Evolutionary conservation across 1,284 basidiomycete genomes (phyloP), one percentile per base, ranked within the genome.

Genomic region (Tilletiopsis washingtonensis): DNA sequence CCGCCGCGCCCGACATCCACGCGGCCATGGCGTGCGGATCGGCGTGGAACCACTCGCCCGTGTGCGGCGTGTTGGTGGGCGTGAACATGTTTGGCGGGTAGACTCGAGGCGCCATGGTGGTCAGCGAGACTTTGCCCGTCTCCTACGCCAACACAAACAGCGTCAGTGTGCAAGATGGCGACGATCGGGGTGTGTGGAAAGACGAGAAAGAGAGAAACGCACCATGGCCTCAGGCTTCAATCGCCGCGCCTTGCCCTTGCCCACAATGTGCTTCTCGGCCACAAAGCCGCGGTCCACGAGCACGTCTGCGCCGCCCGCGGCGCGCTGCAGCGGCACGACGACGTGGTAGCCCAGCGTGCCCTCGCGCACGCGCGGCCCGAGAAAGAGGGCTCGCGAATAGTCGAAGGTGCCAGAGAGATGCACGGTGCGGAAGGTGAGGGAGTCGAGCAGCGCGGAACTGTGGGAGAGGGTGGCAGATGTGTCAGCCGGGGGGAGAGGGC

Each of bases 11-110:
- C 14, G 51, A 51, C 24, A 69, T 82, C 67, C 81, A 81, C 47
- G 84, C 78, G 1, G 86, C 83, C 82, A 99, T 91, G 26, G 82
- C 80, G 15, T 81, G 77, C 2, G 91, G 79, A 24, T 83, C 82
- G 84, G 91, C 96, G 67, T 88, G 64, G 62, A 63, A 91, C 91
- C 93, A 99, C 68, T 83, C 79, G 19, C 85, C 84, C 56, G 82
- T 80, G 39, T 82, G 79, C 0, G 88, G 85, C 47, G 82, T 79
- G 71, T 98, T 99, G 43, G 88, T 82, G 3, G 91, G 91, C 1
- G 89, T 91, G 69, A 94, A 98, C 4, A 69, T 70, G 65, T 88
- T 91, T 43, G 68, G 59, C 39, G 71, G 63, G 24, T 64, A 68
- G 43, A 67, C 48, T 25, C 67, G 57, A 14, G 70, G 67, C 19